Conservation (phyloP, 441 rosid genomes). For the Populus trichocarpa region DNA sequence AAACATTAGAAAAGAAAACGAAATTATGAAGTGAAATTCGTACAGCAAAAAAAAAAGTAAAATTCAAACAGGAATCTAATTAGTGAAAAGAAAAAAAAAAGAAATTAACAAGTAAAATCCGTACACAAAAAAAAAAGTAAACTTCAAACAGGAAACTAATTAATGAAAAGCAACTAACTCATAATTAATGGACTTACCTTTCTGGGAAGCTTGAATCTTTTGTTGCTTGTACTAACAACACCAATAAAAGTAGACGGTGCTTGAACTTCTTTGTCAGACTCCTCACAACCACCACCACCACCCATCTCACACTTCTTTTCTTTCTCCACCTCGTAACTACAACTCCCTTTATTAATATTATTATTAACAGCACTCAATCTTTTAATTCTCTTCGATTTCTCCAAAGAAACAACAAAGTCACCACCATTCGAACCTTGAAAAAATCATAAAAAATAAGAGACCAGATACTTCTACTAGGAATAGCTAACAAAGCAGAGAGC, state of each 20-base stretch:
- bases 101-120: background rate
- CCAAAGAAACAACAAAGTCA: slow-evolving; percentile 29
- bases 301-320: slow-evolving; percentile 35
- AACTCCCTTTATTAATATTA: background rate
- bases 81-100: background rate
- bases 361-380: slow-evolving; percentile 47
- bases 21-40: slow-evolving; percentile 1
- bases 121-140: background rate
- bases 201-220: slow-evolving; percentile 51
- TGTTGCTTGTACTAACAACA: slow-evolving; percentile 20
- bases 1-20: background rate
- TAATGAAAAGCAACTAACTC: background rate
- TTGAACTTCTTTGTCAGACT: slow-evolving; percentile 30
- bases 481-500: background rate
- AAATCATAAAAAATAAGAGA: background rate
- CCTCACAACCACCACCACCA: slow-evolving; percentile 14
- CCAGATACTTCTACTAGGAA: background rate
- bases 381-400: slow-evolving; percentile 51
- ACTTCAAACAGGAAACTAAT: background rate
- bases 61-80: background rate
- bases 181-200: slow-evolving; percentile 35
- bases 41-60: background rate
- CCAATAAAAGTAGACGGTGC: slow-evolving; percentile 19
- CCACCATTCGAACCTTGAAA: slow-evolving; percentile 20
- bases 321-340: slow-evolving; percentile 19